Evolutionary conservation across 1,284 basidiomycete genomes (phyloP).

Genomic region (Stygiomarasmius scandens): DNA sequence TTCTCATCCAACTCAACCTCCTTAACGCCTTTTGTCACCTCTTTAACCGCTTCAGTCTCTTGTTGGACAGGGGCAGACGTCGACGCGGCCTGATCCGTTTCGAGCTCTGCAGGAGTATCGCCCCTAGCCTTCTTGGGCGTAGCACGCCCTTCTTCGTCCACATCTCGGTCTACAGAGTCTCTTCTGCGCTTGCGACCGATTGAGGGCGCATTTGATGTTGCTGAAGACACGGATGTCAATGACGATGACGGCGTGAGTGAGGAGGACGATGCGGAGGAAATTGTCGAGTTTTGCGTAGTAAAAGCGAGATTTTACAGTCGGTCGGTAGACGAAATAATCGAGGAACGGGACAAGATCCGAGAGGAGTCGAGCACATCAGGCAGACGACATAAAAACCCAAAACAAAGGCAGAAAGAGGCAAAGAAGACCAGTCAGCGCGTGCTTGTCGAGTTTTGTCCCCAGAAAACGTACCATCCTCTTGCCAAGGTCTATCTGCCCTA

Average conservation of each 20-base stretch:
- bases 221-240: conserved; percentile 36
- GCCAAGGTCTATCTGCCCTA: conserved; percentile 71
- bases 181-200: conserved; percentile 66
- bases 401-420: conserved; percentile 16
- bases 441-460: conserved; percentile 14
- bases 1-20: conserved; percentile 63
- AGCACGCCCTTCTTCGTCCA: conserved; percentile 40
- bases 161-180: conserved; percentile 52
- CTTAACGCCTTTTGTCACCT: conserved; percentile 70
- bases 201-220: conserved; percentile 73
- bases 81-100: conserved; percentile 21
- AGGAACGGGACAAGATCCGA: too few species aligned
- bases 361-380: neutral
- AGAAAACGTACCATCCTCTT: conserved; percentile 65
- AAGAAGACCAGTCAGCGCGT: conserved; percentile 16
- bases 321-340: too few species aligned
- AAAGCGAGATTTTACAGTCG: too few species aligned
- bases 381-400: conserved; percentile 16
- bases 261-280: too few species aligned
- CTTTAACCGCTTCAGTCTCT: conserved; percentile 60
- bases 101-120: conserved; percentile 29
- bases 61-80: conserved; percentile 23
- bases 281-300: too few species aligned
- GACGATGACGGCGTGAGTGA: conserved; percentile 14
- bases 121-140: conserved; percentile 48